These are phyloP conservation scores for Talaromyces sp. DNA, from an alignment of 2,329 filamentous ascomycete species.

Conservation along the genomic window DNA sequence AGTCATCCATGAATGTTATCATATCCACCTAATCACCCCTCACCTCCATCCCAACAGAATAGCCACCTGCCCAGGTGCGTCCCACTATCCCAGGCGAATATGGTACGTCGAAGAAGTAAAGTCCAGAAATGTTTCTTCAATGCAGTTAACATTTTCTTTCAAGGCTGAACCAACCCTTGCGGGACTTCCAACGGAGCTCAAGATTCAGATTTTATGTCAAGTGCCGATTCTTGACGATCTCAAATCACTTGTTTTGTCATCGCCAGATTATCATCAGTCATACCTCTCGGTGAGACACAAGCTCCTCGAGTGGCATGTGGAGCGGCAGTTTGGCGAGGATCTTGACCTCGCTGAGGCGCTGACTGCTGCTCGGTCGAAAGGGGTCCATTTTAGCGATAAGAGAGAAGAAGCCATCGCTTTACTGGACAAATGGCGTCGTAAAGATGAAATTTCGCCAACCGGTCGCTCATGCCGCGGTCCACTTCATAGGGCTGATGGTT, in stretches of 20 bases:
- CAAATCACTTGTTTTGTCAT: slow-evolving; percentile 17
- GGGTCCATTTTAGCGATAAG: slow-evolving; percentile 1
- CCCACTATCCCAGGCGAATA: too few species aligned
- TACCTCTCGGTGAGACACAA: slow-evolving; percentile 13
- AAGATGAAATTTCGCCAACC: slow-evolving; percentile 11
- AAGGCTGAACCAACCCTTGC: background rate
- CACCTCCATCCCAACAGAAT: too few species aligned
- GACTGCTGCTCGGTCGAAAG: slow-evolving; percentile 22
- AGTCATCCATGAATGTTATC: too few species aligned
- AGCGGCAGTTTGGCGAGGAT: slow-evolving; percentile 11
- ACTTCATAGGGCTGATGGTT: slow-evolving; percentile 3
- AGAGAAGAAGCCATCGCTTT: slow-evolving; percentile 17
- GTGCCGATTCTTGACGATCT: background rate
- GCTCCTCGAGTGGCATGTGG: slow-evolving; percentile 5
- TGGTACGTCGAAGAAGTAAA: too few species aligned
- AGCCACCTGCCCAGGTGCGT: too few species aligned
- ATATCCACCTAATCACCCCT: too few species aligned
- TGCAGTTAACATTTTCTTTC: too few species aligned
- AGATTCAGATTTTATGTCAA: background rate
- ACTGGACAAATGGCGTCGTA: slow-evolving; percentile 19
- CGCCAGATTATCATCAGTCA: slow-evolving; percentile 14
- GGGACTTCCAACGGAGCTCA: background rate
- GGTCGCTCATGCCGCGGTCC: background rate
- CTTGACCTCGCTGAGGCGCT: slow-evolving; percentile 22
- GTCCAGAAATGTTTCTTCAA: too few species aligned